Percentiles rank a stretch among this genome's conserved stretches.
These are phyloP conservation scores for Curvularia sp. DNA, from an alignment of 2,329 filamentous ascomycete species.

Conservation along the genomic window DNA sequence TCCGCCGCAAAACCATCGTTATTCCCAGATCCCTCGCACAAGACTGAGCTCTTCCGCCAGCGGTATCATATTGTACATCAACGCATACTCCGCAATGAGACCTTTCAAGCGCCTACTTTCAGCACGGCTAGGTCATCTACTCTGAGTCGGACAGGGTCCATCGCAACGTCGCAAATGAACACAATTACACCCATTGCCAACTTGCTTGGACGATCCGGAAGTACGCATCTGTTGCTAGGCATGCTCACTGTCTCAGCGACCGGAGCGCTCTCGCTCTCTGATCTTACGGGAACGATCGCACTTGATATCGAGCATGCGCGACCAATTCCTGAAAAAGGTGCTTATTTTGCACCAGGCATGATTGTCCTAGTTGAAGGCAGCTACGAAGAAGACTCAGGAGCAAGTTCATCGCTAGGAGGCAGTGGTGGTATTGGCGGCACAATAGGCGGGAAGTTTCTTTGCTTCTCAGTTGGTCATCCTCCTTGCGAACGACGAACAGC, in stretches of 20 bases:
- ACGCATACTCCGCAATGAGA: slow-evolving; percentile 87
- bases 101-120: slow-evolving; percentile 84
- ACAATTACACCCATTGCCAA: slow-evolving; percentile 87
- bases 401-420: slow-evolving; percentile 66
- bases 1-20: slow-evolving; percentile 52
- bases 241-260: slow-evolving; percentile 82
- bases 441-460: slow-evolving; percentile 90
- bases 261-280: slow-evolving; percentile 80
- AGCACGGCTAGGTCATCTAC: slow-evolving; percentile 61
- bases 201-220: slow-evolving; percentile 78
- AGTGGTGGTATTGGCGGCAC: slow-evolving; percentile 85
- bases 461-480: slow-evolving; percentile 88
- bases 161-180: slow-evolving; percentile 64
- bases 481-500: slow-evolving; percentile 84
- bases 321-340: slow-evolving; percentile 81
- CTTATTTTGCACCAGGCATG: slow-evolving; percentile 96
- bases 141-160: slow-evolving; percentile 66
- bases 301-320: slow-evolving; percentile 83
- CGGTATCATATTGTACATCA: slow-evolving; percentile 93
- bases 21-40: slow-evolving; percentile 78
- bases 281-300: slow-evolving; percentile 85
- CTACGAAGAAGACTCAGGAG: slow-evolving; percentile 87
- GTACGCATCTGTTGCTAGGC: slow-evolving; percentile 84
- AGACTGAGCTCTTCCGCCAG: slow-evolving; percentile 85
- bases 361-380: slow-evolving; percentile 92